Conservation (phyloP, 2,329 filamentous ascomycete genomes). For the Nemania sp. region DNA sequence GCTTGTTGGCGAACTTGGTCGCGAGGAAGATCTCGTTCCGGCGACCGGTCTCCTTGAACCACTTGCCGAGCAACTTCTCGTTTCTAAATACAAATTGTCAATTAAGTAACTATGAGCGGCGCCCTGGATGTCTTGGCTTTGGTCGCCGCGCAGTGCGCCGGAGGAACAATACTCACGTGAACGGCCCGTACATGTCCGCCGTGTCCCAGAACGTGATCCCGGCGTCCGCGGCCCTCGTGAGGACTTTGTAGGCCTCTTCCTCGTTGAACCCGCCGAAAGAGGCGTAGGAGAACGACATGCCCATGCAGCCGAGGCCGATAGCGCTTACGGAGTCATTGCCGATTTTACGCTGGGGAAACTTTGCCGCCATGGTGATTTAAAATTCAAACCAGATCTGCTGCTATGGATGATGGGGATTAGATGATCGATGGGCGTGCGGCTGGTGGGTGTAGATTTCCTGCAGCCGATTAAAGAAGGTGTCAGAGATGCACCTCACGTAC, state of each 20-base stretch:
- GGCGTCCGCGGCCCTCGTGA: conserved; percentile 35
- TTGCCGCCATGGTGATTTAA: conserved; percentile 30
- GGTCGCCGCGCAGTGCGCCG: not conserved
- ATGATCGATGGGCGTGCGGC: not conserved
- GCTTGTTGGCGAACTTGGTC: conserved; percentile 55
- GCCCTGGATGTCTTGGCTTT: not conserved
- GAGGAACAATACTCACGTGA: conserved; percentile 38
- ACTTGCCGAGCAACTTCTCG: conserved; percentile 50
- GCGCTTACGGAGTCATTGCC: conserved; percentile 48
- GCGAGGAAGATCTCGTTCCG: conserved; percentile 55
- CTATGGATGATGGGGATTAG: not conserved
- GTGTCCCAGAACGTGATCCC: conserved; percentile 40
- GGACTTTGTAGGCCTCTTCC: conserved; percentile 34
- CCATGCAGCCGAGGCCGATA: conserved; percentile 55
- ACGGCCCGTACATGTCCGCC: conserved; percentile 42
- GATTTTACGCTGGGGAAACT: conserved; percentile 47
- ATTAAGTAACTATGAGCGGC: not conserved
- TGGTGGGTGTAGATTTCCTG: not conserved
- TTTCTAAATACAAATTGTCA: conserved; percentile 26
- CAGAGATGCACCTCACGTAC: not conserved
- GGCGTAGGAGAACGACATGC: conserved; percentile 42
- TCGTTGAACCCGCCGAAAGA: conserved; percentile 38
- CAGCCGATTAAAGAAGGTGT: too few species aligned
- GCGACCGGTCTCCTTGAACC: conserved; percentile 49
- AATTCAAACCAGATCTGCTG: not conserved